A percentile compares a stretch with the other conserved stretches of the same genome.
Conservation (phyloP, 2,329 filamentous ascomycete species). For the Aspergillus uvarum region DNA sequence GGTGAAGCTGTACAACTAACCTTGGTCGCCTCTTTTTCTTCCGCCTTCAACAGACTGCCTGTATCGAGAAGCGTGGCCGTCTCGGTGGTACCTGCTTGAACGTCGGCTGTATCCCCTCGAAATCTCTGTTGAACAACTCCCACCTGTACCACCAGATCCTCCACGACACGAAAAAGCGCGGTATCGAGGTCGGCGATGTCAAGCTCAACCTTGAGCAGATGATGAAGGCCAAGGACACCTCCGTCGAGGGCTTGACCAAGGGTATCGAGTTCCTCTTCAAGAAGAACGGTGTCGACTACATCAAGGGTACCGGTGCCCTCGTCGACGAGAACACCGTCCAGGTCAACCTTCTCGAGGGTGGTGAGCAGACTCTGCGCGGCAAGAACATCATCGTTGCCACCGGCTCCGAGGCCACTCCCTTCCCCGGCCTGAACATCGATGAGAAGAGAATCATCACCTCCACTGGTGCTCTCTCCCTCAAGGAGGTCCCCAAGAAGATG, state of each 20-base stretch:
- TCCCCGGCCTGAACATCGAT: conserved; percentile 92
- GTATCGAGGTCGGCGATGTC: conserved; percentile 95
- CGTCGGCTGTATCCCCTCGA: conserved; percentile 98
- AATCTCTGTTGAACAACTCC: conserved; percentile 99
- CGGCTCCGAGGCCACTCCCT: conserved; percentile 90
- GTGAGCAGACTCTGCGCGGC: conserved; percentile 79
- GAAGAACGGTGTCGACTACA: conserved; percentile 98
- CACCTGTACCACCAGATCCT: conserved; percentile 96
- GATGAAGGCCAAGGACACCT: conserved; percentile 98
- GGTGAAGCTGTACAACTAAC: conserved; percentile 6
- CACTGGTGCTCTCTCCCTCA: conserved; percentile 86
- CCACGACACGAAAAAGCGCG: conserved; percentile 94
- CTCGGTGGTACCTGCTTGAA: conserved; percentile 98
- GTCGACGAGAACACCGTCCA: conserved; percentile 87
- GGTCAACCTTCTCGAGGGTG: conserved; percentile 85
- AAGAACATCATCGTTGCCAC: conserved; percentile 99
- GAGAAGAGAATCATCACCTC: conserved; percentile 97
- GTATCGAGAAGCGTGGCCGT: conserved; percentile 95
- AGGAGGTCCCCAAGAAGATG: conserved; percentile 93
- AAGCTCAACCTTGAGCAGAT: conserved; percentile 92
- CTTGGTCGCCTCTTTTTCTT: conserved; percentile 12
- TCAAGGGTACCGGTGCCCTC: conserved; percentile 90
- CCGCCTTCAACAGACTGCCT: conserved; percentile 67
- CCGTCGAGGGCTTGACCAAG: conserved; percentile 86
- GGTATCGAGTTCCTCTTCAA: conserved; percentile 98